Percentiles rank a stretch among this genome's conserved stretches.
Evolutionary conservation across 1,284 basidiomycete species (phyloP).

Genomic region (Rhodotorula mucilaginosa): DNA sequence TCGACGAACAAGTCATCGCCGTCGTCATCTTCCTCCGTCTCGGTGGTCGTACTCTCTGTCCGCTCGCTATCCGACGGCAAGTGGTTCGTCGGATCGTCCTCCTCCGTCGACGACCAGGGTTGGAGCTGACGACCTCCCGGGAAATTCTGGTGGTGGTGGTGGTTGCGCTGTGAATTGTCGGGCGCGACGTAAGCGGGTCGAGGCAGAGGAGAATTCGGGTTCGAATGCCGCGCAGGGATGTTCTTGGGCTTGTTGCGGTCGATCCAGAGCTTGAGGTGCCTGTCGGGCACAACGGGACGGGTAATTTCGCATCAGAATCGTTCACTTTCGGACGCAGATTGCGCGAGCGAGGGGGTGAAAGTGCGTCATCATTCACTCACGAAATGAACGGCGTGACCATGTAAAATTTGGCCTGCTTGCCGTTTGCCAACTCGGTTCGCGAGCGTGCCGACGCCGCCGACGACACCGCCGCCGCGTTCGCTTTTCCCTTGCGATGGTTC

Average conservation of each 20-base stretch:
- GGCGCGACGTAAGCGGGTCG: conserved; percentile 2
- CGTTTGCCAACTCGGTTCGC: conserved; percentile 49
- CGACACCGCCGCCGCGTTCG: conserved; percentile 32
- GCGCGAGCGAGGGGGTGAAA: not conserved
- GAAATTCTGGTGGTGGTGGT: not conserved
- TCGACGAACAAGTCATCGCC: not conserved
- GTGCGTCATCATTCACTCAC: conserved; percentile 57
- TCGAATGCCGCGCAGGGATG: conserved; percentile 8
- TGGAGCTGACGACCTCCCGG: not conserved
- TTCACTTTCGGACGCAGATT: too few relatives aligned
- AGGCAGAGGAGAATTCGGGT: not conserved
- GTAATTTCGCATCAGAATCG: too few relatives aligned
- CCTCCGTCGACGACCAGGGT: conserved; percentile 5
- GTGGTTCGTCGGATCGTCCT: conserved; percentile 22
- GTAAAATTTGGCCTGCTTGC: conserved; percentile 74
- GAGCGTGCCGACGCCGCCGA: conserved; percentile 52
- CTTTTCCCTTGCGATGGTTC: not conserved
- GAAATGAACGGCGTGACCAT: conserved; percentile 91
- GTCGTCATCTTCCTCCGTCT: conserved; percentile 14
- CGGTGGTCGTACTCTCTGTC: conserved; percentile 7
- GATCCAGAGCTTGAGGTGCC: conserved; percentile 44
- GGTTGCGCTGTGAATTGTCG: not conserved
- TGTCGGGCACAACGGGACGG: conserved; percentile 10
- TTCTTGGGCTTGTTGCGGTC: conserved; percentile 36
- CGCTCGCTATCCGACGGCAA: conserved; percentile 19